Conservation (phyloP, 805 yeast species). For the Candida parachauliodes region DNA sequence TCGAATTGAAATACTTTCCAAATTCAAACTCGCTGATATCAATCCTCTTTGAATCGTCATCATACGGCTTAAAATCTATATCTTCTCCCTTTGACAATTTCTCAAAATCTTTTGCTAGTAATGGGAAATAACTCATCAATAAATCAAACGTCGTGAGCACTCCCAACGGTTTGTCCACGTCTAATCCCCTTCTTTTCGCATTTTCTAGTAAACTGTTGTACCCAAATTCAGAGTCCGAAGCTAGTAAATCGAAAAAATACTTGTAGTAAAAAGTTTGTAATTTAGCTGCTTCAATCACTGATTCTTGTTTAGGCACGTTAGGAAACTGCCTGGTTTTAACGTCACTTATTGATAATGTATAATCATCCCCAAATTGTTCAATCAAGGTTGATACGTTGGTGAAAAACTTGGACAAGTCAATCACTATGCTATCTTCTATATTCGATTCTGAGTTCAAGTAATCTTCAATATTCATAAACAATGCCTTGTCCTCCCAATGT, state of each 20-base stretch:
- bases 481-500: slow-evolving; percentile 13
- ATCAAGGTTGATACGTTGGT: slow-evolving; percentile 13
- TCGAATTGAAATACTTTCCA: slow-evolving; percentile 5
- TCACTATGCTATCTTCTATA: slow-evolving; percentile 17
- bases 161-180: slow-evolving; percentile 47
- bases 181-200: slow-evolving; percentile 43
- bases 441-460: slow-evolving; percentile 14
- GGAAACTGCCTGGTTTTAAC: slow-evolving; percentile 55
- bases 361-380: slow-evolving; percentile 11
- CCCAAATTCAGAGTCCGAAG: slow-evolving; percentile 19
- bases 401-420: slow-evolving; percentile 25
- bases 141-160: slow-evolving; percentile 37
- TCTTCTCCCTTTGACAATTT: slow-evolving; percentile 44
- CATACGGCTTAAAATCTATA: slow-evolving; percentile 42
- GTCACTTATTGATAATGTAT: slow-evolving; percentile 34
- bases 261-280: slow-evolving; percentile 63
- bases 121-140: slow-evolving; percentile 30
- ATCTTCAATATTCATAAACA: slow-evolving; percentile 23
- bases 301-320: slow-evolving; percentile 45
- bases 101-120: slow-evolving; percentile 41
- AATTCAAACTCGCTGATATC: slow-evolving; percentile 6
- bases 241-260: slow-evolving; percentile 41
- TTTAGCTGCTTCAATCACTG: slow-evolving; percentile 48
- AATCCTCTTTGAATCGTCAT: slow-evolving; percentile 17
- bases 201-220: slow-evolving; percentile 45